These are phyloP conservation scores for Babesia microti DNA, from an alignment of 169 alveolate species.

Conservation along the genomic window DNA sequence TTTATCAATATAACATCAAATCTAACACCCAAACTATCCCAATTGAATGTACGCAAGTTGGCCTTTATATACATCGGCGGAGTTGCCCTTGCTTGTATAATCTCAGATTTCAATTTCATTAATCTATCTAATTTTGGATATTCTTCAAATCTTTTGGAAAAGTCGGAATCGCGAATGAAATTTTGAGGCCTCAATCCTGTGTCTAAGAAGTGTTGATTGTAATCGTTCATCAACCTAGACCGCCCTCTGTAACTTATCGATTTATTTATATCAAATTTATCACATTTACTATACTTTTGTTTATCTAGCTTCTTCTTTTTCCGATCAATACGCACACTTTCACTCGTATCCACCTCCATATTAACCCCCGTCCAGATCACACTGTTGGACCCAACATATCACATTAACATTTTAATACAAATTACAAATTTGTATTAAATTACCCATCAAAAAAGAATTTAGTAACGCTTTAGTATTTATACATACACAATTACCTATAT, in stretches of 20 bases:
- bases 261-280: too few species aligned
- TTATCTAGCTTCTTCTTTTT: conserved; percentile 3
- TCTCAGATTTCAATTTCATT: conserved; percentile 69
- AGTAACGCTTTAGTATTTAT: too few species aligned
- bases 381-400: too few species aligned
- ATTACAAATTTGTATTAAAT: too few species aligned
- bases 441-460: too few species aligned
- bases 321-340: conserved; percentile 2
- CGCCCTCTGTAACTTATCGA: conserved; percentile 39
- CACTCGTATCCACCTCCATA: conserved; percentile 1
- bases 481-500: too few species aligned
- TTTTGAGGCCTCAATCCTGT: conserved; percentile 84
- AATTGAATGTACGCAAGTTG: conserved; percentile 68
- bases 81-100: conserved; percentile 71
- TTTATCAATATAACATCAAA: conserved; percentile 83
- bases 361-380: not conserved
- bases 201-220: conserved; percentile 77
- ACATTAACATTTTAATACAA: too few species aligned
- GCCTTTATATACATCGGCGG: conserved; percentile 77
- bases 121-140: conserved; percentile 77
- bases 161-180: conserved; percentile 76
- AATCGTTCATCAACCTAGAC: conserved; percentile 67
- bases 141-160: conserved; percentile 66
- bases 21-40: conserved; percentile 60
- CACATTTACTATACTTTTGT: too few species aligned